Conservation (phyloP, 225 moss, liverwort and hornwort genomes). For the Straminergon stramineum region DNA sequence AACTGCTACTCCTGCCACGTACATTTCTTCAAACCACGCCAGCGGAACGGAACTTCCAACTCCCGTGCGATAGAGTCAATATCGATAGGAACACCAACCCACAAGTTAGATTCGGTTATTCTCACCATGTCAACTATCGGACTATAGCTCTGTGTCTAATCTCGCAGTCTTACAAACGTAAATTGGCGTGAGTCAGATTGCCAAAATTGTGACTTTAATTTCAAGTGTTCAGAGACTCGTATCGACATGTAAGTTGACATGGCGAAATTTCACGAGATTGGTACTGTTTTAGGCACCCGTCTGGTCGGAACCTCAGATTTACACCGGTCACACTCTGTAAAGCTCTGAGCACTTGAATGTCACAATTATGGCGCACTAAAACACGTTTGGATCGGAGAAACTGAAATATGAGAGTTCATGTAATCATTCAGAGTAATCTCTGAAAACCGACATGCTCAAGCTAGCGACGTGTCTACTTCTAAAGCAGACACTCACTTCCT, state of each 20-base stretch:
- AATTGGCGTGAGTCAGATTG: not conserved
- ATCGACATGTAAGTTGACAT: not conserved
- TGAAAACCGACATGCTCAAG: not conserved
- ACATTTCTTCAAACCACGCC: not conserved
- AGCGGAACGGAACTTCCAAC: not conserved
- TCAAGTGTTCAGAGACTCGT: not conserved
- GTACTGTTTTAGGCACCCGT: not conserved
- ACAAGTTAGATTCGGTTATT: not conserved
- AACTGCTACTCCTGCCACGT: not conserved
- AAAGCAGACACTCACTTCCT: not conserved
- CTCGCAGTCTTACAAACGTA: not conserved
- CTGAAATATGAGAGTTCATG: not conserved
- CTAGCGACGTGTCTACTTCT: not conserved
- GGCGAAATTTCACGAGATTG: not conserved
- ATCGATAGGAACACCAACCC: not conserved
- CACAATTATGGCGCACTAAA: not conserved
- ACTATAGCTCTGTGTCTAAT: not conserved
- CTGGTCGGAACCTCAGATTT: not conserved
- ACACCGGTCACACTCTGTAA: too few species aligned
- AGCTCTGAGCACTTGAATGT: not conserved
- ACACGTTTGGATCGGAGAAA: not conserved
- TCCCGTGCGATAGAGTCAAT: not conserved
- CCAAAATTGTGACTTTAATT: too few species aligned
- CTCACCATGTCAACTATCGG: not conserved
- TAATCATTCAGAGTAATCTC: not conserved